phyloP scores from a whole-genome alignment of 495 filamentous ascomycete species.

The Penicillium desertorum region DNA sequence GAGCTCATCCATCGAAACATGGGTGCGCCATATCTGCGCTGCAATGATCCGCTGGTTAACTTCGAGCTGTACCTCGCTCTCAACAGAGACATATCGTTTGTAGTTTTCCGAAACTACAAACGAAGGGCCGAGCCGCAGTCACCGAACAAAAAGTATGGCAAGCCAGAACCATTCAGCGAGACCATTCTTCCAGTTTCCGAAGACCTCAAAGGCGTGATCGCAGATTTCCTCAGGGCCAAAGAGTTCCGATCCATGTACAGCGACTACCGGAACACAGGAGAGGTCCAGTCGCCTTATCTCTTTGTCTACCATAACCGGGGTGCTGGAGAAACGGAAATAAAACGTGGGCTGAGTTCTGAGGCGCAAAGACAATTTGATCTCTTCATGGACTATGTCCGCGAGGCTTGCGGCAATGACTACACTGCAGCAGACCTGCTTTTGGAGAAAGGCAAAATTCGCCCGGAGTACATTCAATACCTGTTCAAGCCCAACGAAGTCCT shows the following conservation, averaged over 20 bases:
- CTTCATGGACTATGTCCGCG: slow-evolving; percentile 11
- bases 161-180: slow-evolving; percentile 14
- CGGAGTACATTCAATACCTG: slow-evolving; percentile 24
- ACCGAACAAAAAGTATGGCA: neutral
- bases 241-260: neutral
- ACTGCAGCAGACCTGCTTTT: slow-evolving; percentile 22
- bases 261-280: neutral
- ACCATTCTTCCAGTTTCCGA: slow-evolving; percentile 14
- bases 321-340: neutral
- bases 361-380: slow-evolving; percentile 9
- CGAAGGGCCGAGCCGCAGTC: neutral
- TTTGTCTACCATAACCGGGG: slow-evolving; percentile 9
- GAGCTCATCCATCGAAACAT: slow-evolving; percentile 6
- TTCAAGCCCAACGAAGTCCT: slow-evolving; percentile 24
- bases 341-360: neutral
- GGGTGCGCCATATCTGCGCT: slow-evolving; percentile 6
- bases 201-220: slow-evolving; percentile 7
- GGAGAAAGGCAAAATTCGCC: slow-evolving; percentile 22
- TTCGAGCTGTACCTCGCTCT: slow-evolving; percentile 31
- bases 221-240: neutral
- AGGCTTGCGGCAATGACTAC: slow-evolving; percentile 16
- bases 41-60: slow-evolving; percentile 19
- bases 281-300: slow-evolving; percentile 6
- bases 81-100: slow-evolving; percentile 27
- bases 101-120: slow-evolving; percentile 24